Evolutionary conservation across 116 monocot genomes (phyloP).

Genomic region (Dioscorea cayenensis): DNA sequence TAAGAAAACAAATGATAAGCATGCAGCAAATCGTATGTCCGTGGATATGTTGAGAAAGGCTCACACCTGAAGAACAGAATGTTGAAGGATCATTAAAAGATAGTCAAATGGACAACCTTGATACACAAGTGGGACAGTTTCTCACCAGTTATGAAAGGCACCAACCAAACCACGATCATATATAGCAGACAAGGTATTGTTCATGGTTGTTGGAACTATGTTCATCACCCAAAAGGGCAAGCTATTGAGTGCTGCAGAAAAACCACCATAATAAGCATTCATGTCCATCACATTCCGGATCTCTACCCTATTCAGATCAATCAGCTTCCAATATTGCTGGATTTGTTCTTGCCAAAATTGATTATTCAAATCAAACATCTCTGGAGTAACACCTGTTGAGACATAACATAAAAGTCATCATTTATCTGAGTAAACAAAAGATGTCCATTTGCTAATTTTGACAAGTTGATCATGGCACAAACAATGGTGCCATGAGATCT

Average conservation of each 20-base stretch:
- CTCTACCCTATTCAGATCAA: slow-evolving; percentile 39
- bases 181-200: slow-evolving; percentile 72
- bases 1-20: slow-evolving; percentile 84
- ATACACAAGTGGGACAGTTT: background rate
- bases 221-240: slow-evolving; percentile 95
- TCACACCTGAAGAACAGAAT: slow-evolving; percentile 62
- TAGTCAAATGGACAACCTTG: background rate
- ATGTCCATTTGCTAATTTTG: too few relatives aligned
- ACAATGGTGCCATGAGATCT: too few relatives aligned
- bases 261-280: slow-evolving; percentile 94
- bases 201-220: slow-evolving; percentile 69
- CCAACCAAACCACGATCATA: slow-evolving; percentile 96
- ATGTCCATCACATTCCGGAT: slow-evolving; percentile 95
- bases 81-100: background rate
- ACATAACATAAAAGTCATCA: too few relatives aligned
- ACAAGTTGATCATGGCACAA: too few relatives aligned
- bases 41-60: slow-evolving; percentile 96
- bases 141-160: slow-evolving; percentile 91
- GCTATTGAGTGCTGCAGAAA: slow-evolving; percentile 68
- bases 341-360: slow-evolving; percentile 73
- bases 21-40: slow-evolving; percentile 92
- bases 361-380: slow-evolving; percentile 42
- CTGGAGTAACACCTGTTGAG: slow-evolving; percentile 45
- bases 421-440: too few relatives aligned
- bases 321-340: slow-evolving; percentile 69